phyloP scores from a whole-genome alignment of 192 early-diverging fungal genomes.

The Phycomyces nitens region DNA sequence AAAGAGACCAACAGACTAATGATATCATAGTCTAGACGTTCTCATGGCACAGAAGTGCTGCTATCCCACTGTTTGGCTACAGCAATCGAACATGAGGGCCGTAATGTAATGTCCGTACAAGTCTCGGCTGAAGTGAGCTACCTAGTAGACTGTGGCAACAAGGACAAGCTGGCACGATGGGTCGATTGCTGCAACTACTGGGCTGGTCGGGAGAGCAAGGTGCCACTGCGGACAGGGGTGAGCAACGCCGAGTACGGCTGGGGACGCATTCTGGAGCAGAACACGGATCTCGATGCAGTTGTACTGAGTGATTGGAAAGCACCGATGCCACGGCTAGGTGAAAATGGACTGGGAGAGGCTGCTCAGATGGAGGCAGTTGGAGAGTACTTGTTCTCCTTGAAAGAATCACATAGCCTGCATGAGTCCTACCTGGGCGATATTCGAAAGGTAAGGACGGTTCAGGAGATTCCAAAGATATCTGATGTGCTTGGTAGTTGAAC shows the following conservation, averaged over 20 bases:
- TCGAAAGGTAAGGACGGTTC: neutral
- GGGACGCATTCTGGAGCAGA: constrained; percentile 25
- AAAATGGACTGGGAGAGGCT: neutral
- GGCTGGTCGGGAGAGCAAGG: constrained; percentile 74
- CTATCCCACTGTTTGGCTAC: neutral
- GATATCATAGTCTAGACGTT: neutral
- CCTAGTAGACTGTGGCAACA: neutral
- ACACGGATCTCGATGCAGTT: neutral
- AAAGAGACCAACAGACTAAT: too few relatives aligned
- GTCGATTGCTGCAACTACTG: constrained; percentile 72
- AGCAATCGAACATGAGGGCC: neutral
- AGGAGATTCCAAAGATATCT: too few relatives aligned
- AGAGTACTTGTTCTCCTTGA: neutral
- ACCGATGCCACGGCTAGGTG: neutral
- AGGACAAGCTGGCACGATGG: constrained; percentile 41
- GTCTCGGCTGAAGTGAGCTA: neutral
- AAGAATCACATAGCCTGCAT: neutral
- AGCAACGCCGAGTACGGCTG: constrained; percentile 75
- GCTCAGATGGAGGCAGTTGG: neutral
- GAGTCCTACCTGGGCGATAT: neutral
- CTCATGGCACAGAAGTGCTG: neutral
- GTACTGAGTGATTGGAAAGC: neutral
- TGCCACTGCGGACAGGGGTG: constrained; percentile 64
- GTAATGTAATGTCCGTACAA: neutral
- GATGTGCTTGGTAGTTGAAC: too few relatives aligned